Base-by-base conservation (phyloP, 768 basidiomycete genomes). In the Terana coerulea region DNA sequence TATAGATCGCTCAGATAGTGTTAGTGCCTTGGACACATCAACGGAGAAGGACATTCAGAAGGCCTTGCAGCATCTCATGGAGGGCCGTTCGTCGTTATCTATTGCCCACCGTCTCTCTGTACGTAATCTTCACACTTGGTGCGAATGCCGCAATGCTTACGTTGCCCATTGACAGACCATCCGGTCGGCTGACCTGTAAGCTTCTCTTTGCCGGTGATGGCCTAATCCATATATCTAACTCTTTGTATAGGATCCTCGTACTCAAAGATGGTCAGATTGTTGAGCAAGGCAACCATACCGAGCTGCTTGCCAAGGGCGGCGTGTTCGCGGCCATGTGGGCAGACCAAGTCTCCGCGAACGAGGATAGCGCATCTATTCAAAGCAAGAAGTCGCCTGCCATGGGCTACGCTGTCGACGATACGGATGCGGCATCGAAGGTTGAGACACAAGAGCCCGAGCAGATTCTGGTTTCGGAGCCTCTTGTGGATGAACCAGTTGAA, bases 11-110 rank as follows among this genome's bases (percentile, higher is more conserved):
- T n/a, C n/a, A n/a, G n/a, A n/a, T n/a, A n/a, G n/a, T n/a, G n/a
- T n/a, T 55, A 87, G 86, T 56, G 91, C 92, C 11, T 69, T 97
- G 54, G 93, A 97, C 67, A 94, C 92, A 1, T 83, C 85, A 9
- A 94, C 92, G 0, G 92, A 95, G 66, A 86, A 89, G 51, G 88
- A 91, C 59, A 92, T 95, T 51, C 89, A 94, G 65, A 86, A 84
- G 55, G 88, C 91, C 7, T 73, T 95, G n/a, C 83, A 87, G 55
- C 86, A 88, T 57, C 75, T 94, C 19, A 80, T 87, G 48, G 72
- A 79, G 57, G 87, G 85, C 24, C 77, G 86, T 36, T 87, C 84
- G 1, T 87, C 84, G 8, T 66, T 90, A 42, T 87, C 86, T 9
- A 90, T 90, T 63, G 88, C 89, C 29, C 88, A 92, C 66, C 79